phyloP scores from a whole-genome alignment of 2,329 filamentous ascomycete genomes.

The Aspergillus glaucus region DNA sequence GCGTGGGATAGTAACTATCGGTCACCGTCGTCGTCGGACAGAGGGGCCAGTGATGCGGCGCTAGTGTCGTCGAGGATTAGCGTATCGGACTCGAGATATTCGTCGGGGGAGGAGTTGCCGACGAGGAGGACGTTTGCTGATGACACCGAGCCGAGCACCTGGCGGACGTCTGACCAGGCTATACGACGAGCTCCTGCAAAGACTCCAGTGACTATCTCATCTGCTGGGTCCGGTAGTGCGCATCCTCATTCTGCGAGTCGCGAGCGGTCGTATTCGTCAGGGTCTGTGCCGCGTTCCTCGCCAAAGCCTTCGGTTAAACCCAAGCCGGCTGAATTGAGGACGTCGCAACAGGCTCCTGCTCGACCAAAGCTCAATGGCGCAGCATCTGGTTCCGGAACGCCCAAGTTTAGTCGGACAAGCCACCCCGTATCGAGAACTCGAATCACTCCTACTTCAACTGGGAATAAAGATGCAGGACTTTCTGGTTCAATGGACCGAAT shows the following conservation, averaged over 20 bases:
- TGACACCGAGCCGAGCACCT: slow-evolving; percentile 2
- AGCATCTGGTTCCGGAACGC: slow-evolving; percentile 20
- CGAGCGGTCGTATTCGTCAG: slow-evolving; percentile 6
- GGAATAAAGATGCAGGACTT: slow-evolving; percentile 29
- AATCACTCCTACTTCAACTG: slow-evolving; percentile 13
- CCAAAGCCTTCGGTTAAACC: slow-evolving; percentile 31
- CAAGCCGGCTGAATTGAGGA: slow-evolving; percentile 30
- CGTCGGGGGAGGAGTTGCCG: slow-evolving; percentile 17
- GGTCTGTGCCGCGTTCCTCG: slow-evolving; percentile 15
- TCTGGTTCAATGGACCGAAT: slow-evolving; percentile 18
- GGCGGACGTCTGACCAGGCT: slow-evolving; percentile 2
- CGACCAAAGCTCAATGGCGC: slow-evolving; percentile 2
- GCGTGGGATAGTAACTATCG: slow-evolving; percentile 48
- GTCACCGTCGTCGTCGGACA: slow-evolving; percentile 18
- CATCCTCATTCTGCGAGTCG: slow-evolving; percentile 5
- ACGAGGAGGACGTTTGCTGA: slow-evolving; percentile 7
- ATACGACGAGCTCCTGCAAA: slow-evolving; percentile 8
- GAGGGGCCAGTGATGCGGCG: slow-evolving; percentile 22
- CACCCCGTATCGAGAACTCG: slow-evolving; percentile 8
- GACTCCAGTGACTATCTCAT: slow-evolving; percentile 3
- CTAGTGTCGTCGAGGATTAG: slow-evolving; percentile 23
- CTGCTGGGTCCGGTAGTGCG: slow-evolving; percentile 3
- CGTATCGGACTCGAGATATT: slow-evolving; percentile 14
- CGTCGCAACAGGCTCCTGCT: slow-evolving; percentile 15
- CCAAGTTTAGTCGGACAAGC: slow-evolving; percentile 5